phyloP scores from a whole-genome alignment of 2,329 filamentous ascomycete genomes.

The Triangularia verruculosa region DNA sequence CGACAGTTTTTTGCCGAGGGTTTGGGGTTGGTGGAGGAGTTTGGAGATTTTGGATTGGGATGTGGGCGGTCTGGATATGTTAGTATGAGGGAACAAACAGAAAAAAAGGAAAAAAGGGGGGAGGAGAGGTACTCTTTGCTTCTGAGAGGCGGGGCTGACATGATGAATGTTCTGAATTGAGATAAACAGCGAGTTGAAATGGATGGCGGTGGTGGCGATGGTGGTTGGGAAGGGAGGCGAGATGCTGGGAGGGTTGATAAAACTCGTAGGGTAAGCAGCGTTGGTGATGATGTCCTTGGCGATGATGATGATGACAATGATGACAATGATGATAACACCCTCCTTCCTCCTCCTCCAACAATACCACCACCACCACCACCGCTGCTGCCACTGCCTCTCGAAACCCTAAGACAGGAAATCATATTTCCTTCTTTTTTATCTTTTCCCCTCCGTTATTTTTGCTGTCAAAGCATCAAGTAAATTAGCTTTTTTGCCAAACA shows the following conservation, averaged over 20 bases:
- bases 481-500: neutral
- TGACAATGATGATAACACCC: neutral
- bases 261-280: too few species aligned
- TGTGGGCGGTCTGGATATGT: neutral
- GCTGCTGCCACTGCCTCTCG: neutral
- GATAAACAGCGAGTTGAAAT: neutral
- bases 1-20: conserved; percentile 31
- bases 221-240: neutral
- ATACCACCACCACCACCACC: neutral
- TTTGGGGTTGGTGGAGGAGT: conserved; percentile 4
- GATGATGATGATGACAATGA: neutral
- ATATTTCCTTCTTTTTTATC: neutral
- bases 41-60: neutral
- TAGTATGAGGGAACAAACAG: neutral
- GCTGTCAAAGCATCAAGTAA: neutral
- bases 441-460: neutral
- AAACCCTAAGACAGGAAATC: neutral
- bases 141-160: neutral
- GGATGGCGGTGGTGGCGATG: neutral
- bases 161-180: neutral
- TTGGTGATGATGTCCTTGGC: too few species aligned
- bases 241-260: too few species aligned
- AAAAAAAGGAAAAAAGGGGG: neutral
- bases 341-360: neutral
- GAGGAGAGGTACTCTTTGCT: neutral